These are phyloP conservation scores for Fomitopsis pulvina DNA, from an alignment of 768 basidiomycete genomes.

Conservation along the genomic window DNA sequence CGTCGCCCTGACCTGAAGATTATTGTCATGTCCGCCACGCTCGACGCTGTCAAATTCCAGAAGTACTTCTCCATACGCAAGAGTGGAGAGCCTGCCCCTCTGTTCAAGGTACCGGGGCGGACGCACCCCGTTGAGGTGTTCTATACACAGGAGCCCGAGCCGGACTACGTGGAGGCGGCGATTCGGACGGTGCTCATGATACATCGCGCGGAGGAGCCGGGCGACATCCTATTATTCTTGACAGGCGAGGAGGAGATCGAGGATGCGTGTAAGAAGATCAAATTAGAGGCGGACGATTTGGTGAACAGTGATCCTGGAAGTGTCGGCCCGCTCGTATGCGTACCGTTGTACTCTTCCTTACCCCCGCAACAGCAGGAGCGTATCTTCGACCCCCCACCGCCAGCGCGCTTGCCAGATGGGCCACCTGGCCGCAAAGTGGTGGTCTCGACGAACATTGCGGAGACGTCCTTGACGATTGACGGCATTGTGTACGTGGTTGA, in stretches of 20 bases:
- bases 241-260: slow-evolving; percentile 99
- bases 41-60: slow-evolving; percentile 95
- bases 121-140: slow-evolving; percentile 94
- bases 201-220: slow-evolving; percentile 89
- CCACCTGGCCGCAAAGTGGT: slow-evolving; percentile 92
- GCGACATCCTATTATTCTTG: slow-evolving; percentile 90
- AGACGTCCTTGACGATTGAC: slow-evolving; percentile 96
- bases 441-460: slow-evolving; percentile 94
- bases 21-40: slow-evolving; percentile 97
- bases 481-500: slow-evolving; percentile 99
- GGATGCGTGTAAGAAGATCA: slow-evolving; percentile 91
- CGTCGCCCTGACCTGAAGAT: slow-evolving; percentile 87
- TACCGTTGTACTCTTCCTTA: slow-evolving; percentile 92
- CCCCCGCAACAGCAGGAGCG: slow-evolving; percentile 93
- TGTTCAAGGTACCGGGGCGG: slow-evolving; percentile 25
- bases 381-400: slow-evolving; percentile 89
- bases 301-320: slow-evolving; percentile 59
- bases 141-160: slow-evolving; percentile 88
- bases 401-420: slow-evolving; percentile 50
- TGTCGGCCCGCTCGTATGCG: slow-evolving; percentile 82
- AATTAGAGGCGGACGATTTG: slow-evolving; percentile 83
- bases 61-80: slow-evolving; percentile 65
- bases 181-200: slow-evolving; percentile 97
- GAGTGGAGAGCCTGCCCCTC: slow-evolving; percentile 15
- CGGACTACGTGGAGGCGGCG: slow-evolving; percentile 95